Conservation (phyloP, 371 early-diverging fungal genomes). For the Mortierella sp. region DNA sequence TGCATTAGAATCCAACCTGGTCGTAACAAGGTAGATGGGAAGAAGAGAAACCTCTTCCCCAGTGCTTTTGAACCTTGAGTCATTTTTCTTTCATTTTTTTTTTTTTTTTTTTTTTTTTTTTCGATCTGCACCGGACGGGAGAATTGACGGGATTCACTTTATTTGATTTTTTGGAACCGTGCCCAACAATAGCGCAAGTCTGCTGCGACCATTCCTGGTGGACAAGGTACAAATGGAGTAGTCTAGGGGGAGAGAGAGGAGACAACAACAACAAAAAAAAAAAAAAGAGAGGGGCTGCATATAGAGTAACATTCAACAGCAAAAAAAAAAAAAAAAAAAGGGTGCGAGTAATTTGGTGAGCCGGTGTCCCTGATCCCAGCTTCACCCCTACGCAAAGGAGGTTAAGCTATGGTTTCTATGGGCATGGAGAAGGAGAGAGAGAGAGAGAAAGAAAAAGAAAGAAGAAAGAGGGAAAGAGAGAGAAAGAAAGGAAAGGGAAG, state of each 20-base stretch:
- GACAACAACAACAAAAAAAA: background rate
- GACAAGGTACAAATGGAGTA: slow-evolving; percentile 37
- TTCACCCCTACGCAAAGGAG: no score
- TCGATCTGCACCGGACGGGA: background rate
- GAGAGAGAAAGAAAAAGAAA: no score
- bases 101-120: slow-evolving; percentile 5
- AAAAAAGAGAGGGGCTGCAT: background rate
- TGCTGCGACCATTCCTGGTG: slow-evolving; percentile 39
- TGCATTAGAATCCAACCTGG: slow-evolving; percentile 37
- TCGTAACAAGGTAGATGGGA: slow-evolving; percentile 43
- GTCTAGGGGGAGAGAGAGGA: background rate
- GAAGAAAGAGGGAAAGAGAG: no score
- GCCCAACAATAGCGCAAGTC: slow-evolving; percentile 35
- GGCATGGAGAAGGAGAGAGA: no score
- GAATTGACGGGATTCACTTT: no score
- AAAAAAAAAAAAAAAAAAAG: background rate
- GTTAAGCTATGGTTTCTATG: no score
- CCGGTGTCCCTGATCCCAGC: no score
- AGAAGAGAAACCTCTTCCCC: background rate
- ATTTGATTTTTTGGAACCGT: background rate
- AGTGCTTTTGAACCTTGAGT: background rate
- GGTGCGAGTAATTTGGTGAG: no score
- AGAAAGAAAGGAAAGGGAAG: no score
- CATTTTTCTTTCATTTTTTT: background rate
- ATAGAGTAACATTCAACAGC: background rate